phyloP scores from a whole-genome alignment of 2,329 filamentous ascomycete genomes.

The Ascochyta pisi region DNA sequence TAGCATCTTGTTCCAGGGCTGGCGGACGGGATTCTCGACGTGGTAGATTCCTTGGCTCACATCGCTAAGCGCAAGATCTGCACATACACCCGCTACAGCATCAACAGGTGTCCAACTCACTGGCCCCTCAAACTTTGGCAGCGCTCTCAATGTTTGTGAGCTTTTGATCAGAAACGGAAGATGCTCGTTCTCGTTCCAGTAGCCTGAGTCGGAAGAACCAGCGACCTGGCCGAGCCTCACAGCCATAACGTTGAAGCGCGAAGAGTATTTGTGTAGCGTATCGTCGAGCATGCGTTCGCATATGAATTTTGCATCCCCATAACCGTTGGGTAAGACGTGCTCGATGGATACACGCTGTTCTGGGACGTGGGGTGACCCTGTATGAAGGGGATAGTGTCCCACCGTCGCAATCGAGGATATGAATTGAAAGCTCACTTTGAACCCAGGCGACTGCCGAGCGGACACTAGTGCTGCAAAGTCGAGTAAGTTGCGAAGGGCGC shows the following conservation, averaged over 20 bases:
- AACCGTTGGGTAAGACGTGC: slow-evolving; percentile 55
- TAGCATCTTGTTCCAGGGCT: slow-evolving; percentile 51
- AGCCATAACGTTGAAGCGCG: slow-evolving; percentile 53
- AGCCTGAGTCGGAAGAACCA: slow-evolving; percentile 57
- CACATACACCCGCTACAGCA: slow-evolving; percentile 43
- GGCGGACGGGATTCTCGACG: slow-evolving; percentile 55
- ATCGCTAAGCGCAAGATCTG: slow-evolving; percentile 43
- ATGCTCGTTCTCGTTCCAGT: slow-evolving; percentile 64
- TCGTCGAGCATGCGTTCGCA: slow-evolving; percentile 60
- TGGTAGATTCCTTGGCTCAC: slow-evolving; percentile 50
- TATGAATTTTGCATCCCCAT: slow-evolving; percentile 60
- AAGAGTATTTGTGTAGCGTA: slow-evolving; percentile 55
- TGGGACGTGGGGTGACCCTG: slow-evolving; percentile 42
- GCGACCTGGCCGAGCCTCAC: slow-evolving; percentile 62
- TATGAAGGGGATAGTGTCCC: slow-evolving; percentile 34
- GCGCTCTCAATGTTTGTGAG: slow-evolving; percentile 53
- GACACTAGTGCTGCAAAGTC: slow-evolving; percentile 51
- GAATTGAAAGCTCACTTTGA: slow-evolving; percentile 48
- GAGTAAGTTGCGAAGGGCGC: slow-evolving; percentile 59
- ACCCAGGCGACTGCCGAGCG: not conserved
- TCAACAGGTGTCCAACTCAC: slow-evolving; percentile 57
- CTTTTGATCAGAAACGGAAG: slow-evolving; percentile 60
- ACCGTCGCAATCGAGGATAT: slow-evolving; percentile 54
- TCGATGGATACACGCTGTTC: slow-evolving; percentile 54
- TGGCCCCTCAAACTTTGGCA: slow-evolving; percentile 41